Evolutionary conservation across 108 stramenopile genomes (phyloP).

Genomic region (Skeletonema potamos): DNA sequence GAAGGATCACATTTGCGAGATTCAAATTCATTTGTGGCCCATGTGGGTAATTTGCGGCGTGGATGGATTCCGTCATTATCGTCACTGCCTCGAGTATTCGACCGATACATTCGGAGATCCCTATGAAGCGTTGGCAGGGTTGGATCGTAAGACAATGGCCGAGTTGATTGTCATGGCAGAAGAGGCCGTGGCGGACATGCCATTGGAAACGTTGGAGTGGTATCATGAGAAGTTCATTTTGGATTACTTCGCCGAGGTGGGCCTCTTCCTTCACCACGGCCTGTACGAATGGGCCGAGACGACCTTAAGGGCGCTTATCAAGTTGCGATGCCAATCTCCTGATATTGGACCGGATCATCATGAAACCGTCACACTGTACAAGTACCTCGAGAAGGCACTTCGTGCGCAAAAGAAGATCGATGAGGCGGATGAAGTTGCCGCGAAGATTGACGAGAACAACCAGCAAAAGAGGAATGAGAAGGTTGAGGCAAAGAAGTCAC

Average conservation of each 20-base stretch:
- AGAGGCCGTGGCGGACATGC: slow-evolving; percentile 86
- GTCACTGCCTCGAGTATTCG: slow-evolving; percentile 87
- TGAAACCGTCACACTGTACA: slow-evolving; percentile 70
- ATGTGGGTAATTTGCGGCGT: slow-evolving; percentile 90
- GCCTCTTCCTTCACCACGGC: slow-evolving; percentile 81
- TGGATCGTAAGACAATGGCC: slow-evolving; percentile 88
- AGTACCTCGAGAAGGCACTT: slow-evolving; percentile 68
- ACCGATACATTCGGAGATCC: slow-evolving; percentile 85
- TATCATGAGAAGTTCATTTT: slow-evolving; percentile 88
- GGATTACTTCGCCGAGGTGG: slow-evolving; percentile 89
- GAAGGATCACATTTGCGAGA: slow-evolving; percentile 89
- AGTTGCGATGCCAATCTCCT: slow-evolving; percentile 71
- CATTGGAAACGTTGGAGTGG: slow-evolving; percentile 86
- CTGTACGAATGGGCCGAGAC: slow-evolving; percentile 80
- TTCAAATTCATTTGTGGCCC: slow-evolving; percentile 85
- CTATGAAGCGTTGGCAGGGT: slow-evolving; percentile 76
- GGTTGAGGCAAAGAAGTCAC: slow-evolving; percentile 63
- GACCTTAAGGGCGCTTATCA: slow-evolving; percentile 69
- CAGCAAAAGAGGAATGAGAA: slow-evolving; percentile 56
- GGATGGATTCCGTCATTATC: slow-evolving; percentile 88
- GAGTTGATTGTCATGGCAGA: slow-evolving; percentile 91
- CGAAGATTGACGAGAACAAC: slow-evolving; percentile 25
- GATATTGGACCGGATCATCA: slow-evolving; percentile 88
- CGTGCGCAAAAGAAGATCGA: slow-evolving; percentile 57
- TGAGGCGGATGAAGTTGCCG: slow-evolving; percentile 68